Conservation (phyloP, 1,284 basidiomycete genomes). For the Clitocybe nebularis region DNA sequence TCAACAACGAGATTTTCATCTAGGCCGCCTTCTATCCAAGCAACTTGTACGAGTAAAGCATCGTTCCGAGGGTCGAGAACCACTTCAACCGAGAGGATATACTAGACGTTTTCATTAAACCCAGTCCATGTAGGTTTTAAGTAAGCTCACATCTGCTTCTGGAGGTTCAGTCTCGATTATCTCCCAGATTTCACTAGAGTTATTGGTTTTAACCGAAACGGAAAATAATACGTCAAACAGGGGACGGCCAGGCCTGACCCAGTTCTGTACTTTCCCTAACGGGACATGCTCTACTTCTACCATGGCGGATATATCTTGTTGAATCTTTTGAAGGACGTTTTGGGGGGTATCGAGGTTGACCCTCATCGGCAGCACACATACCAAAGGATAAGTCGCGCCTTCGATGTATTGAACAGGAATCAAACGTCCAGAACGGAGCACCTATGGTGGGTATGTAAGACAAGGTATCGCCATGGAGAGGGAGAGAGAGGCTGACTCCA, state of each 20-base stretch:
- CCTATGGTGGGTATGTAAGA: conserved; percentile 23
- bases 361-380: conserved; percentile 41
- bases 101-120: conserved; percentile 26
- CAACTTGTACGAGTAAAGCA: conserved; percentile 26
- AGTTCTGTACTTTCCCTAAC: conserved; percentile 41
- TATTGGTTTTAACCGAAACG: conserved; percentile 32
- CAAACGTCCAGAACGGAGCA: conserved; percentile 45
- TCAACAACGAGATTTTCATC: conserved; percentile 16
- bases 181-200: conserved; percentile 22
- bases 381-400: conserved; percentile 34
- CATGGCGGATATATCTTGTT: conserved; percentile 33
- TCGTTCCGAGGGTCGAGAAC: conserved; percentile 31
- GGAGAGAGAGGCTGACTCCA: conserved; percentile 32
- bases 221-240: conserved; percentile 46
- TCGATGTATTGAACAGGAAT: conserved; percentile 37
- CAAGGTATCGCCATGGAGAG: not conserved
- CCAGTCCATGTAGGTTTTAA: conserved; percentile 3
- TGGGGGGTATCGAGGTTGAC: conserved; percentile 27
- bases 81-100: conserved; percentile 42
- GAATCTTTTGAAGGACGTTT: conserved; percentile 30
- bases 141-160: conserved; percentile 37
- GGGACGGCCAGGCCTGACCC: conserved; percentile 34
- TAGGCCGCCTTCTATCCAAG: conserved; percentile 27
- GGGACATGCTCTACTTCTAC: conserved; percentile 41
- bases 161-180: conserved; percentile 35